Base-by-base conservation (phyloP, 306 rosid species). In the Casuarina cunninghamiana region DNA sequence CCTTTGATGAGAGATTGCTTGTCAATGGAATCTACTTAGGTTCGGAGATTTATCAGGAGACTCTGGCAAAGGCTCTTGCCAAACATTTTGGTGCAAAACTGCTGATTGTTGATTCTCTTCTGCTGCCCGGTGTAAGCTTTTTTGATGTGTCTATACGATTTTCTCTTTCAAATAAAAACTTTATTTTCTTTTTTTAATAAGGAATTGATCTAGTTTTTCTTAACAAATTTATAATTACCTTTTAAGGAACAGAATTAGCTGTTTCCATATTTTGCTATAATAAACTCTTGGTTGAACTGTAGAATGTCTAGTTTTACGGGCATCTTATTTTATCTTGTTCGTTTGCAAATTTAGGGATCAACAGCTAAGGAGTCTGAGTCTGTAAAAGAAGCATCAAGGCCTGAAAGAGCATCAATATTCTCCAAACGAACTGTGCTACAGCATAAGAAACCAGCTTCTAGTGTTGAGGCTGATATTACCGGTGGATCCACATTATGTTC, bases 41-140 rank as follows among this genome's bases (percentile, higher is more conserved):
- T 77, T 96, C 99, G 0, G 99, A 96, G 77, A 96, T 96, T 87
- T 93, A 91, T 81, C 99, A 96, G 86, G 99, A 91, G 81, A 87
- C 90, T 84, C 77, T 96, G 84, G 88, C 89, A 45, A 96, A 91
- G 90, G 97, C 98, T 75, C 99, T 96, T 49, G 93, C 99, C 3
- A 88, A 90, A 73, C 86, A 90, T 90, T 96, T 93, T 83, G 92
- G 87, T 63, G 91, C 96, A 39, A 87, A 80, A 72, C 86, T 96
- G 71, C 87, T 96, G 46, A 87, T 87, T 68, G 93, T 96, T 54
- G 97, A 96, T 74, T 91, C 97, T 82, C 91, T 95, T 77, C 74
- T 87, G 63, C 79, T 87, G 82, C 98, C 96, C 39, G 96, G 97
- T 66, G 99, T 96, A 93, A 86, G 99, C 79, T 83, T 75, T 60